Percentiles rank a stretch among this genome's conserved stretches.
Conservation (phyloP, 2,329 filamentous ascomycete species). For the Calonectria crousiana region DNA sequence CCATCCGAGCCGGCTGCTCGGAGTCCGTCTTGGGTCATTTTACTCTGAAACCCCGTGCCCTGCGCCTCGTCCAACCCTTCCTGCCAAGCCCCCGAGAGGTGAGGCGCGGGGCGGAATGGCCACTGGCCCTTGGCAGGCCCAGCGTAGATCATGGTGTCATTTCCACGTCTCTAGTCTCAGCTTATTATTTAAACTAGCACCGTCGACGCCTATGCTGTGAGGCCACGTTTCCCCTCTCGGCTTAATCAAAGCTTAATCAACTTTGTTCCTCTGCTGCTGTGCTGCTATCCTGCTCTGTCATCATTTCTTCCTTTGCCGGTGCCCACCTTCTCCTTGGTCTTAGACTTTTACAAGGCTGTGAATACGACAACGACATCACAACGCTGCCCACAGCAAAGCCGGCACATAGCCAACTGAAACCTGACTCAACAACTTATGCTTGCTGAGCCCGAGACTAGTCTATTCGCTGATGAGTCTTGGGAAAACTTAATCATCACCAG, state of each 20-base stretch:
- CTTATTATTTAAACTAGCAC: neutral
- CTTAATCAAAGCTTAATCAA: neutral
- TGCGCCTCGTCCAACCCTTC: conserved; percentile 7
- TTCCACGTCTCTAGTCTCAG: conserved; percentile 7
- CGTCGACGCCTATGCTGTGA: neutral
- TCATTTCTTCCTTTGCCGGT: neutral
- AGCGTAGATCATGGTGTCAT: conserved; percentile 8
- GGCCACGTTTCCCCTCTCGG: conserved; percentile 4
- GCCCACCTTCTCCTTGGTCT: neutral
- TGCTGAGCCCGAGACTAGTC: conserved; percentile 4
- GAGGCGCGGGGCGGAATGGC: neutral
- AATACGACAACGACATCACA: neutral
- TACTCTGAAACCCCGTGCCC: conserved; percentile 7
- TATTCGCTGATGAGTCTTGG: neutral
- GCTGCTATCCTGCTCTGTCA: too few relatives aligned
- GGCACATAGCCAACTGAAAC: neutral
- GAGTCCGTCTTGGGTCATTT: neutral
- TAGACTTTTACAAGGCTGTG: neutral
- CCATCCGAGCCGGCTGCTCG: neutral
- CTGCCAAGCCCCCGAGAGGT: conserved; percentile 7
- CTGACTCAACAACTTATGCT: neutral
- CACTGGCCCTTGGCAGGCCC: neutral
- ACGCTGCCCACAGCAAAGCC: neutral
- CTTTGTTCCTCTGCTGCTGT: neutral
- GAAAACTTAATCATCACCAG: neutral